Conservation (phyloP, 1,139 yeast genomes). For the Nadsonia starkeyi-henricii region DNA sequence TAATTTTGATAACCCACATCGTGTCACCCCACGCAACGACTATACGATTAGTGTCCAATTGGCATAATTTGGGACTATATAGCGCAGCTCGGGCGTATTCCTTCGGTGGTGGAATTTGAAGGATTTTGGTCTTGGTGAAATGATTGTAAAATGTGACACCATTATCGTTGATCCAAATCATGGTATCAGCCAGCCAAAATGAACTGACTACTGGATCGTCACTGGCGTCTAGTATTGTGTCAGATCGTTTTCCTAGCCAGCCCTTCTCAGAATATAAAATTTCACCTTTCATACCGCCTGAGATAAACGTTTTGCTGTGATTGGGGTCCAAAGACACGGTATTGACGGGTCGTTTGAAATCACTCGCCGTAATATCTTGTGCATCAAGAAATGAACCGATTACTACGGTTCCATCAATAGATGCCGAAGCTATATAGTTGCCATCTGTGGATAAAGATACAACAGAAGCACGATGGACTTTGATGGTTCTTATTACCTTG, state of each 20-base stretch:
- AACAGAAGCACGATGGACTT: constrained; percentile 79
- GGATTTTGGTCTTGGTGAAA: constrained; percentile 21
- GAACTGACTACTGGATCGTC: constrained; percentile 65
- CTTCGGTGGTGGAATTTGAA: constrained; percentile 42
- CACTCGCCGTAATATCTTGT: constrained; percentile 56
- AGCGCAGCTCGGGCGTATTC: constrained; percentile 62
- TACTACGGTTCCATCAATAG: constrained; percentile 87
- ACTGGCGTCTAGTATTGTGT: constrained; percentile 44
- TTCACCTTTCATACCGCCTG: constrained; percentile 88
- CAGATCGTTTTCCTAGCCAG: constrained; percentile 78
- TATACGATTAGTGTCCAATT: constrained; percentile 54
- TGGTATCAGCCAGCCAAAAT: constrained; percentile 42
- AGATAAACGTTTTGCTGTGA: constrained; percentile 56
- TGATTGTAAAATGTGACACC: constrained; percentile 41
- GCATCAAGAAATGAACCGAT: constrained; percentile 56
- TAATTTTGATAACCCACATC: constrained; percentile 56
- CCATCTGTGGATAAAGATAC: constrained; percentile 60
- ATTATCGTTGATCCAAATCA: constrained; percentile 75
- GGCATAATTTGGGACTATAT: constrained; percentile 67
- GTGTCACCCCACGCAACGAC: constrained; percentile 75
- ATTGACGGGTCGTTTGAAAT: constrained; percentile 80
- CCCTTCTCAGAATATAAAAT: constrained; percentile 60
- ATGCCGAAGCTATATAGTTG: constrained; percentile 62
- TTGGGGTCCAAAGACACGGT: constrained; percentile 69
- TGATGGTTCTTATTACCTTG: constrained; percentile 48